Percentiles rank a stretch among this genome's conserved stretches.
phyloP scores from a whole-genome alignment of 192 early-diverging fungal genomes.

The Thamnidium elegans region DNA sequence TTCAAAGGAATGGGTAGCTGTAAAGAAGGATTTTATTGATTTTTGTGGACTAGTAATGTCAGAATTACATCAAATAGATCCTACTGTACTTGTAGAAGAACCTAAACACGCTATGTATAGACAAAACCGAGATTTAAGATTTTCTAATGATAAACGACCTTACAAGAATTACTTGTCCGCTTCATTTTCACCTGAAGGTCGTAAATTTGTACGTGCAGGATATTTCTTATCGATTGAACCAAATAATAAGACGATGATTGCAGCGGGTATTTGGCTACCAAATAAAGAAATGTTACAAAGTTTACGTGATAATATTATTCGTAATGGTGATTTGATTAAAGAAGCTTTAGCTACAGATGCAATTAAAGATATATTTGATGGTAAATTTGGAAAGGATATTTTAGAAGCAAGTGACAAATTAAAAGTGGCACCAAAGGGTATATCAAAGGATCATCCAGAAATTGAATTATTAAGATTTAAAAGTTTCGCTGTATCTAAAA shows the following conservation, averaged over 20 bases:
- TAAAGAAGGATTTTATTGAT: slow-evolving; percentile 45
- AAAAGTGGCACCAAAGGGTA: slow-evolving; percentile 57
- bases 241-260: slow-evolving; percentile 38
- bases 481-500: slow-evolving; percentile 46
- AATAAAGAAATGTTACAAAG: slow-evolving; percentile 26
- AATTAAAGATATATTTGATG: slow-evolving; percentile 40
- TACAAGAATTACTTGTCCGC: slow-evolving; percentile 52
- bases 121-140: slow-evolving; percentile 57
- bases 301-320: slow-evolving; percentile 42
- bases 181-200: slow-evolving; percentile 44
- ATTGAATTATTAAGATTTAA: slow-evolving; percentile 54
- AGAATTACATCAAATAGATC: slow-evolving; percentile 41
- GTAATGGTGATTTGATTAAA: slow-evolving; percentile 38
- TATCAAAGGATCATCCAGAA: slow-evolving; percentile 50
- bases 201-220: slow-evolving; percentile 47
- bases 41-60: slow-evolving; percentile 44
- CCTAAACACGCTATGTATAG: slow-evolving; percentile 48
- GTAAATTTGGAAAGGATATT: slow-evolving; percentile 33
- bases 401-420: slow-evolving; percentile 36
- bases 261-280: slow-evolving; percentile 50
- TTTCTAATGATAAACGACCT: slow-evolving; percentile 51
- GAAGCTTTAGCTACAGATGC: slow-evolving; percentile 40
- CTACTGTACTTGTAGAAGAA: slow-evolving; percentile 39
- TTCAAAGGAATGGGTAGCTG: slow-evolving; percentile 26
- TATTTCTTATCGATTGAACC: slow-evolving; percentile 52